Conservation (phyloP, 2,329 filamentous ascomycete species). For the Penicillium sp. region DNA sequence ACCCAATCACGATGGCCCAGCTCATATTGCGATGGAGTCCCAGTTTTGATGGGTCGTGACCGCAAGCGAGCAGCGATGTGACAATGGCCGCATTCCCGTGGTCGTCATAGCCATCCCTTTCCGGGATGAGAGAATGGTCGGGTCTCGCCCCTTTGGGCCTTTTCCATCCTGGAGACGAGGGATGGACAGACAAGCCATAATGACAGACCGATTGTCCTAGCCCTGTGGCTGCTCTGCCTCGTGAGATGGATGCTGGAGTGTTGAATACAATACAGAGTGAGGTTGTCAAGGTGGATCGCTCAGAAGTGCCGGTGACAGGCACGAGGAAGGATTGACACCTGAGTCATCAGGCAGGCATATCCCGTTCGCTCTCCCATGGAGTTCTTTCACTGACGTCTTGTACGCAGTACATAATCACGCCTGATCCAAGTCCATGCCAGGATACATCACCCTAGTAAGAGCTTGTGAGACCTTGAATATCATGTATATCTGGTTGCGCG, state of each 20-base stretch:
- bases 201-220: not conserved
- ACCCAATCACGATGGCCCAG: not conserved
- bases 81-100: constrained; percentile 20
- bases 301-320: not conserved
- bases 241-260: not conserved
- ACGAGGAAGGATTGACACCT: not conserved
- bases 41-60: constrained; percentile 1
- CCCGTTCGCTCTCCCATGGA: not conserved
- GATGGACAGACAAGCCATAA: not conserved
- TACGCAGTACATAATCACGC: no score
- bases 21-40: not conserved
- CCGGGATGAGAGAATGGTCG: constrained; percentile 10
- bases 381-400: no score
- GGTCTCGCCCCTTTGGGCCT: not conserved
- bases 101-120: constrained; percentile 17
- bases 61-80: constrained; percentile 19
- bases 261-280: not conserved
- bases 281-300: not conserved
- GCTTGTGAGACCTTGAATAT: no score
- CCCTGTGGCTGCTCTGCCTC: not conserved
- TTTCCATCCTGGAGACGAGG: not conserved
- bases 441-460: no score
- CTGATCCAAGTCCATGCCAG: no score
- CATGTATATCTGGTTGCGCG: no score
- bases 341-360: not conserved